Evolutionary conservation across 192 early-diverging fungal genomes (phyloP).

Genomic region (Umbelopsis vinacea): DNA sequence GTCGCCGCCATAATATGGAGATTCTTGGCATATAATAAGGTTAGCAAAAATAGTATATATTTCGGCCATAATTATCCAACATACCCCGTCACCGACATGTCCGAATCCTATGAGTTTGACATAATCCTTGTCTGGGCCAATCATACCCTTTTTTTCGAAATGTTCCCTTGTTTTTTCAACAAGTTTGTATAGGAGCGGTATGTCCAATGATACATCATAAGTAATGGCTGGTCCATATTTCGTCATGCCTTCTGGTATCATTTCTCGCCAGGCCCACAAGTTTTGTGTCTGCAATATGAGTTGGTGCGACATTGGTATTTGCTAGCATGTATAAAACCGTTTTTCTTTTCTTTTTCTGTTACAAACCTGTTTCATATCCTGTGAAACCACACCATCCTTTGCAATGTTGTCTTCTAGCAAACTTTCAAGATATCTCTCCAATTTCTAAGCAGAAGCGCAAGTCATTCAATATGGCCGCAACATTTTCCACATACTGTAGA

Average conservation of each 20-base stretch:
- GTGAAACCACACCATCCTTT: slow-evolving; percentile 86
- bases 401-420: slow-evolving; percentile 72
- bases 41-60: neutral
- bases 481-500: neutral
- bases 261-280: slow-evolving; percentile 91
- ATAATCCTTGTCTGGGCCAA: slow-evolving; percentile 57
- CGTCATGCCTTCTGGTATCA: slow-evolving; percentile 87
- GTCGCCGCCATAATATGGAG: slow-evolving; percentile 90
- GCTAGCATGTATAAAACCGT: neutral
- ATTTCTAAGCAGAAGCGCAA: slow-evolving; percentile 53
- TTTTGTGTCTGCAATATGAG: slow-evolving; percentile 49
- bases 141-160: slow-evolving; percentile 60
- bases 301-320: neutral
- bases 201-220: slow-evolving; percentile 92
- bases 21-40: slow-evolving; percentile 51
- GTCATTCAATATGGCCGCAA: neutral
- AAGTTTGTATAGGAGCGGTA: slow-evolving; percentile 80
- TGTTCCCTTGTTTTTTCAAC: slow-evolving; percentile 74
- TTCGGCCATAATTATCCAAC: slow-evolving; percentile 3
- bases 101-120: slow-evolving; percentile 87
- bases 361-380: slow-evolving; percentile 59
- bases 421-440: slow-evolving; percentile 73
- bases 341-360: too few relatives aligned
- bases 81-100: slow-evolving; percentile 91
- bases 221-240: slow-evolving; percentile 88